Base-by-base conservation (phyloP, 164 flowering plant species). In the Saururus chinensis region DNA sequence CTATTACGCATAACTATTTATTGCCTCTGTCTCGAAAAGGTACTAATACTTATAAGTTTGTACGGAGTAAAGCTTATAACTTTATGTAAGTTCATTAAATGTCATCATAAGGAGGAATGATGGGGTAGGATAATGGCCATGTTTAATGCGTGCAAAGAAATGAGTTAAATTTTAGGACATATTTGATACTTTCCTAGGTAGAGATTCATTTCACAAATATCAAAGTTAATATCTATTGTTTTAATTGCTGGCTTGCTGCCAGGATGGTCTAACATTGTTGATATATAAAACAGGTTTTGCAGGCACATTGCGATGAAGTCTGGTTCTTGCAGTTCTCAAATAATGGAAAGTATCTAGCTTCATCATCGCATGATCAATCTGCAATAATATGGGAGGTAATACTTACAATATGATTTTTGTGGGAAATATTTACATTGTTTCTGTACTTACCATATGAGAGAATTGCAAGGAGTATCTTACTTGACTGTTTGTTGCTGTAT, bases 261-360 rank as follows among this genome's bases (percentile, higher is more conserved):
- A 53, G 25, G 22, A 53, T 10, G 11, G 11, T 20, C 12, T 53
- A 10, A 53, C 25, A 53, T 23, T 20, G 35, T 61, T 52, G 20
- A 23, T 57, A 45, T 9, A 42, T 65, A 68, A 58, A 59, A 30
- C 73, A 83, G 85, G 73, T 79, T 57, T 53, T 83, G 61, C 69
- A 73, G 40, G 81, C 57, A 48, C 86, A 84, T 63, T 59, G 41
- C 13, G 81, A 74, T 66, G 89, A 84, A 71, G 83, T 84, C 40
- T 84, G 86, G 86, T 79, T 77, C 64, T 53, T 84, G 69, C 82
- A 79, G 59, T 84, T 84, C 73, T 82, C 86, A n/a, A 80, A 80
- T 64, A 65, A 80, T 62, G 84, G 89, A 56, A 84, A 73, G 67
- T 82, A 77, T 68, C 75, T 84, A 56, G 89, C 89, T 48, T 80